phyloP scores from a whole-genome alignment of 2,329 filamentous ascomycete genomes.

The Botryotinia calthae region DNA sequence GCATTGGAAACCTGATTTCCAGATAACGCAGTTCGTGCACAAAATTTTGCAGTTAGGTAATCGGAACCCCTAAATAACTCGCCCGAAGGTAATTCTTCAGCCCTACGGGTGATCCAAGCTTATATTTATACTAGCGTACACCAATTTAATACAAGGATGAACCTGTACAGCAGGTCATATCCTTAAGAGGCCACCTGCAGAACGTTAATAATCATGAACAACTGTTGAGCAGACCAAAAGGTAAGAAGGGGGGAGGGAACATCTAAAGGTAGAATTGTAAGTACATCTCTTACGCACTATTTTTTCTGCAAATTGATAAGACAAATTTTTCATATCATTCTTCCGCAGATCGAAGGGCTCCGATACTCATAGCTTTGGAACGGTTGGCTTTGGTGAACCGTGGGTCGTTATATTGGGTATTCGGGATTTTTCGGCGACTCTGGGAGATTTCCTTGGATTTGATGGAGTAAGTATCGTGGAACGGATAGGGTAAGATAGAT shows the following conservation, averaged over 20 bases:
- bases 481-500: rapidly evolving
- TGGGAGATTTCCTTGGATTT: too few species aligned
- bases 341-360: not conserved
- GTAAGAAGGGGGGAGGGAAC: too few species aligned
- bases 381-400: not conserved
- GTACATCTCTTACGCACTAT: rapidly evolving
- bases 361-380: rapidly evolving
- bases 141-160: not conserved
- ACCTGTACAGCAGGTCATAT: not conserved
- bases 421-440: not conserved
- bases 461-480: not conserved
- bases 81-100: not conserved
- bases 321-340: not conserved
- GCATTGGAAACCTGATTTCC: not conserved
- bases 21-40: rapidly evolving
- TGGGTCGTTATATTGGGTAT: not conserved
- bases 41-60: not conserved
- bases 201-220: not conserved
- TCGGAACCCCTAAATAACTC: not conserved
- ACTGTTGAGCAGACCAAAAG: not conserved
- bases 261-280: not conserved
- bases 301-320: not conserved
- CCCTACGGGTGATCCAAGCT: not conserved
- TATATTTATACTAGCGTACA: not conserved
- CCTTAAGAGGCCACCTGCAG: not conserved